Base-by-base conservation (phyloP, 495 filamentous ascomycete genomes). In the Astrocystis sublimbata region DNA sequence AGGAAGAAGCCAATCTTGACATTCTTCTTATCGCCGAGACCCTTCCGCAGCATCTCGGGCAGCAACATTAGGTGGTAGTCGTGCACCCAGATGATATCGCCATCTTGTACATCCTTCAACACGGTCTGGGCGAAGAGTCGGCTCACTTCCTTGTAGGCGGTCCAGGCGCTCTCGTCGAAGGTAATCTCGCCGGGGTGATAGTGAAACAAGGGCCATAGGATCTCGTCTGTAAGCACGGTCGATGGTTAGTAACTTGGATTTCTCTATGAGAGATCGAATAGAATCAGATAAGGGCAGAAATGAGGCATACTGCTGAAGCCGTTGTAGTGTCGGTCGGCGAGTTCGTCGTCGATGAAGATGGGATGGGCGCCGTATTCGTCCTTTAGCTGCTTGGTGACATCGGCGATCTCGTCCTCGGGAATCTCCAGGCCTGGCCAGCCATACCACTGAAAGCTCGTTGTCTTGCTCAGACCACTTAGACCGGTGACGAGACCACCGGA, bases 51-150 rank as follows among this genome's bases (percentile, higher is more conserved):
- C 85, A 97, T 89, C 59, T 85, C 79, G 0, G 93, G 93, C 19
- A 98, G 78, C 2, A 98, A 84, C 90, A 98, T 93, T 52, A 97
- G 79, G 75, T 98, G 93, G 72, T 97, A 98, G 73, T 98, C 93
- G 71, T 98, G 93, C 0, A 98, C 88, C 93, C 93, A 98, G 68
- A 98, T 88, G 43, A 96, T 71, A 65, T 93, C 90, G 40, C 90
- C 92, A 55, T 89, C 86, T 63, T 88, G 79, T 0, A 92, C 88
- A 62, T 89, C 83, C 51, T 86, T 82, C 7, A 86, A 81, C 57
- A 98, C 83, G 0, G 84, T 80, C 73, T 91, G 88, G 21, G 93
- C 93, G 66, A 98, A 98, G 15, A 92, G 72, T 45, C 85, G 83
- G 67, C 97, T 98, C 19, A 93, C 93, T 62, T 92, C 86, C 51